Evolutionary conservation across 345 rosid genomes (phyloP).

Genomic region (Murraya paniculata): DNA sequence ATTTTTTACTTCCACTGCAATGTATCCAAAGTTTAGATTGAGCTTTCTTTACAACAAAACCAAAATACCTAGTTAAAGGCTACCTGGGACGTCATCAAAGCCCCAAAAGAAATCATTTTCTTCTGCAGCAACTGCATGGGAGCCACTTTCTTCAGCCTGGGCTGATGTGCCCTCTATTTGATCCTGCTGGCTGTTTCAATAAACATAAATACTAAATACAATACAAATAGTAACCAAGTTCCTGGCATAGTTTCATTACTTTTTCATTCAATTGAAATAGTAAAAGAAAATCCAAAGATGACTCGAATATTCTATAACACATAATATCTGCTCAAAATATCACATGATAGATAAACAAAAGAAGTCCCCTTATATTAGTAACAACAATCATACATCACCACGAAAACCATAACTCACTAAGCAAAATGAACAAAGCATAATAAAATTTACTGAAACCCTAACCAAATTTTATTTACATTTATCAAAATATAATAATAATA

Average conservation of each 20-base stretch:
- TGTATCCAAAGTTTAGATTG: background rate
- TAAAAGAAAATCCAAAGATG: background rate
- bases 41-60: conserved; percentile 4
- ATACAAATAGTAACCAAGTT: background rate
- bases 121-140: conserved; percentile 39
- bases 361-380: background rate
- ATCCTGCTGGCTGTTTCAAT: conserved; percentile 56
- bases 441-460: background rate
- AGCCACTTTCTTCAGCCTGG: conserved; percentile 41
- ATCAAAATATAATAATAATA: background rate
- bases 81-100: conserved; percentile 78
- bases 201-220: background rate
- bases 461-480: background rate
- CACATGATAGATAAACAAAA: background rate
- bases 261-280: background rate
- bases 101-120: conserved; percentile 78
- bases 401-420: background rate
- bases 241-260: background rate
- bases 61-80: background rate
- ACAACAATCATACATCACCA: background rate
- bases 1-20: conserved; percentile 75
- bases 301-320: background rate
- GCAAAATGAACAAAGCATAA: background rate
- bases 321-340: background rate
- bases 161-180: conserved; percentile 43